Evolutionary conservation across 352 stramenopile genomes (phyloP).

Genomic region (Phytophthora hibernalis): DNA sequence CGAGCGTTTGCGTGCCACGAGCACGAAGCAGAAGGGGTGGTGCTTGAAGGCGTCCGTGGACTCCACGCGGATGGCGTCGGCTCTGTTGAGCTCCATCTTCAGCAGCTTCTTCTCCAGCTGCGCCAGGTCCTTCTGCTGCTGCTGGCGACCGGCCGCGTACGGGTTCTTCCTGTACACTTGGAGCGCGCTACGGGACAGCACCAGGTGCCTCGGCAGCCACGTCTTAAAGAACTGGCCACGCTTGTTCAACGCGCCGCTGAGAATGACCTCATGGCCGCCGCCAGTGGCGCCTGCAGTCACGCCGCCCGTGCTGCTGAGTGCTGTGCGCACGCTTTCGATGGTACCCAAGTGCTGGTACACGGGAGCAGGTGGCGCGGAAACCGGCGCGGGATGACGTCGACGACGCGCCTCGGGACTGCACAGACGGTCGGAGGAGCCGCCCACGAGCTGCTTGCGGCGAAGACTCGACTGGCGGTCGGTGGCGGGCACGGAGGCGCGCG

Average conservation of each 20-base stretch:
- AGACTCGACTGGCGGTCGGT: conserved; percentile 9
- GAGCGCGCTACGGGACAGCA: conserved; percentile 65
- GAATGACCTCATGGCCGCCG: conserved; percentile 56
- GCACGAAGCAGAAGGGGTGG: conserved; percentile 70
- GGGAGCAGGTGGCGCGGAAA: conserved; percentile 9
- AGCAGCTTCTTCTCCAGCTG: conserved; percentile 66
- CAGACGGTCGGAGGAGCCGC: conserved; percentile 20
- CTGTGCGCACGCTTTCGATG: conserved; percentile 46
- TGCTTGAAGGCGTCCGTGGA: conserved; percentile 62
- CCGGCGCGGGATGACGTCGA: conserved; percentile 13
- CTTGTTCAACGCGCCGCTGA: conserved; percentile 70
- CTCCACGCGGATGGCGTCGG: conserved; percentile 72
- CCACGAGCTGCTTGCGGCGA: conserved; percentile 21
- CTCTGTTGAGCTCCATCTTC: conserved; percentile 64
- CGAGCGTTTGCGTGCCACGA: conserved; percentile 64
- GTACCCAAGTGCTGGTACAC: conserved; percentile 37
- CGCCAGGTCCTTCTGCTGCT: conserved; percentile 50
- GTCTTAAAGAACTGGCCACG: conserved; percentile 80
- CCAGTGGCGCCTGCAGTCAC: conserved; percentile 5
- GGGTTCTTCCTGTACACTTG: conserved; percentile 83
- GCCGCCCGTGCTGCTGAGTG: conserved; percentile 29
- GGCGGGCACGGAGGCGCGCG: conserved; percentile 19
- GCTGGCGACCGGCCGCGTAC: conserved; percentile 27
- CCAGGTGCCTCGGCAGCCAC: conserved; percentile 75
- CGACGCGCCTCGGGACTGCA: conserved; percentile 20